These are phyloP conservation scores for Erodium maritimum DNA, from an alignment of 345 rosid species.

Conservation along the genomic window DNA sequence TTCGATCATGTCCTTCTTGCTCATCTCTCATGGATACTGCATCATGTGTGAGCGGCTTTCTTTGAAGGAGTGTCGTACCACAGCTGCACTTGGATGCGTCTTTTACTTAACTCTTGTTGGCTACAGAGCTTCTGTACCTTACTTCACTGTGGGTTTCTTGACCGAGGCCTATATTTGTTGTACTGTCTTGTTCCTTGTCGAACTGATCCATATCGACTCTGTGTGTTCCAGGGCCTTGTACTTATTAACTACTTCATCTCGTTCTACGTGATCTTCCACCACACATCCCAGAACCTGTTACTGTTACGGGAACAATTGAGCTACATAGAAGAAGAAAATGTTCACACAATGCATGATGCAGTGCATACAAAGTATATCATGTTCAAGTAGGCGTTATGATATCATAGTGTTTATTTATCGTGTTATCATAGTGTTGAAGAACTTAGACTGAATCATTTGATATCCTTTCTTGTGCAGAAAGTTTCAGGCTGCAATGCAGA, in stretches of 20 bases:
- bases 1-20: conserved; percentile 74
- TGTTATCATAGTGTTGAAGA: no score
- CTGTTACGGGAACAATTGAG: conserved; percentile 59
- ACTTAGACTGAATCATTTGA: no score
- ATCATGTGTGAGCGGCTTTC: conserved; percentile 83
- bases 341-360: conserved; percentile 73
- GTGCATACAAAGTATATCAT: conserved; percentile 62
- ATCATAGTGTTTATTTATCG: no score
- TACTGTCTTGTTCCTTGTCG: no score
- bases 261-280: conserved; percentile 72
- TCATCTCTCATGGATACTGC: conserved; percentile 89
- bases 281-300: conserved; percentile 58
- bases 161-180: no score
- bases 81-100: conserved; percentile 72
- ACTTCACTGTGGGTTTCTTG: conserved; percentile 48
- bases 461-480: conserved; percentile 34
- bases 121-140: conserved; percentile 89
- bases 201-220: no score
- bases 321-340: conserved; percentile 71
- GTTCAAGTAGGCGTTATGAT: conserved; percentile 60
- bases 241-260: conserved; percentile 68
- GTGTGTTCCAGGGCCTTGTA: conserved; percentile 53
- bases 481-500: conserved; percentile 86
- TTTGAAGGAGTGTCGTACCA: conserved; percentile 56
- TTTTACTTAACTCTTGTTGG: conserved; percentile 85